These are phyloP conservation scores for Fusarium sp. DNA, from an alignment of 2,329 filamentous ascomycete genomes.

Conservation along the genomic window DNA sequence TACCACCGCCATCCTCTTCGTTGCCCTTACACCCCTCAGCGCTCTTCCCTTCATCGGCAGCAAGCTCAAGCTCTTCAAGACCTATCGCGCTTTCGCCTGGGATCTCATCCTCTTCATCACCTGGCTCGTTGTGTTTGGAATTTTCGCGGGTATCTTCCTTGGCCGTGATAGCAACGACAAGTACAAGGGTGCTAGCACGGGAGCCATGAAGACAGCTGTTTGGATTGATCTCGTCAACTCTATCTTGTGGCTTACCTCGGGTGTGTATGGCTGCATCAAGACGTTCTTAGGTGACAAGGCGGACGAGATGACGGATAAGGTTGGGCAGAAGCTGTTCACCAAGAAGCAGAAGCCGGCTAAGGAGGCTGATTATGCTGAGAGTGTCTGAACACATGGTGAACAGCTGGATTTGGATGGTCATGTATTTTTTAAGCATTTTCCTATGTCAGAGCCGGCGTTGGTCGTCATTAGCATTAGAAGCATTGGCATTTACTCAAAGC, in stretches of 20 bases:
- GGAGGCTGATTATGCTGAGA: constrained; percentile 44
- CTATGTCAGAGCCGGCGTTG: constrained; percentile 28
- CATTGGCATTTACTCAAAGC: neutral
- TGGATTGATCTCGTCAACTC: constrained; percentile 78
- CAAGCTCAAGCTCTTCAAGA: constrained; percentile 50
- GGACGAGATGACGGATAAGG: constrained; percentile 52
- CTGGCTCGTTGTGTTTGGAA: constrained; percentile 77
- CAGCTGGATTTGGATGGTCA: neutral
- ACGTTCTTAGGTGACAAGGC: constrained; percentile 55
- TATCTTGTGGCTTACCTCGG: constrained; percentile 70
- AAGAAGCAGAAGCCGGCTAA: constrained; percentile 47
- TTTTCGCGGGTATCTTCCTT: constrained; percentile 79
- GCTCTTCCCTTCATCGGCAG: constrained; percentile 49
- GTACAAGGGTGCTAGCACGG: constrained; percentile 57
- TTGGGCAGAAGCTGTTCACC: constrained; percentile 53
- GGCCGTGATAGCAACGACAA: constrained; percentile 63
- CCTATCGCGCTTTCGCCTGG: constrained; percentile 58
- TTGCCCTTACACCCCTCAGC: constrained; percentile 52
- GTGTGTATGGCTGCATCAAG: constrained; percentile 55
- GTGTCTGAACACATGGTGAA: constrained; percentile 36
- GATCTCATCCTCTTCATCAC: constrained; percentile 56
- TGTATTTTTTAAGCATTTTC: constrained; percentile 3
- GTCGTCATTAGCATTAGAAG: constrained; percentile 2
- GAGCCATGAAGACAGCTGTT: constrained; percentile 75
- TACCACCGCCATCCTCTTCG: constrained; percentile 60